These are phyloP conservation scores for Striga hermonthica DNA, from an alignment of 305 asterid genomes.

Conservation along the genomic window DNA sequence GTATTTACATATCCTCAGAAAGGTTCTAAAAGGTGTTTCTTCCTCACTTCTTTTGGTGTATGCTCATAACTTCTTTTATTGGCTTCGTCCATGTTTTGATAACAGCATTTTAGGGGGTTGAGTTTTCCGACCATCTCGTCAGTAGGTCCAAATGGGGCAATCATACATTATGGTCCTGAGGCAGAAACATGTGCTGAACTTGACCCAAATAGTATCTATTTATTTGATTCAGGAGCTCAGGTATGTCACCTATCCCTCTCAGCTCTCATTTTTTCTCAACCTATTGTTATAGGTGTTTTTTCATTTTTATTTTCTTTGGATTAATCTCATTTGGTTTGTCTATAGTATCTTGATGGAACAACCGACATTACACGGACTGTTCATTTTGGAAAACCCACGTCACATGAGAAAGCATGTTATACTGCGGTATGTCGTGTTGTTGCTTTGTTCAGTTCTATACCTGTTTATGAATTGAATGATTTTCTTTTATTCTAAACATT, in stretches of 20 bases:
- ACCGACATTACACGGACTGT: conserved; percentile 96
- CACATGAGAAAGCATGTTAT: conserved; percentile 95
- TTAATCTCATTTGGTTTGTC: conserved; percentile 33
- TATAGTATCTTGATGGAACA: conserved; percentile 94
- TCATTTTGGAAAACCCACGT: conserved; percentile 87
- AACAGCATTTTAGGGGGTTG: conserved; percentile 85
- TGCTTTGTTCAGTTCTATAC: conserved; percentile 5
- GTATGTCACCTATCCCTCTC: conserved; percentile 37
- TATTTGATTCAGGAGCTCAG: conserved; percentile 98
- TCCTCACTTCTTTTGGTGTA: conserved; percentile 14
- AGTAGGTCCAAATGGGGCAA: conserved; percentile 91
- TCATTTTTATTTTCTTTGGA: conserved; percentile 28
- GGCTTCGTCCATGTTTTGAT: conserved; percentile 25
- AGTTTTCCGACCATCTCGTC: conserved; percentile 97
- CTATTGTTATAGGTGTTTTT: conserved; percentile 19
- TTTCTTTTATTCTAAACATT: no score
- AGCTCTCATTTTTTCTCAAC: conserved; percentile 20
- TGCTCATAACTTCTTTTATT: neutral
- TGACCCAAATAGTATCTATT: conserved; percentile 74
- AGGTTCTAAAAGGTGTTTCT: conserved; percentile 17
- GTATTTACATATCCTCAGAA: conserved; percentile 40
- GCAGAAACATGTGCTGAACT: conserved; percentile 85
- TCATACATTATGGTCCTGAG: conserved; percentile 80
- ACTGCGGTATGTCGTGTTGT: conserved; percentile 66
- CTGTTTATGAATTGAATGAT: no score